Conservation (phyloP, 805 yeast genomes). For the Yamadazyma kitorensis region DNA sequence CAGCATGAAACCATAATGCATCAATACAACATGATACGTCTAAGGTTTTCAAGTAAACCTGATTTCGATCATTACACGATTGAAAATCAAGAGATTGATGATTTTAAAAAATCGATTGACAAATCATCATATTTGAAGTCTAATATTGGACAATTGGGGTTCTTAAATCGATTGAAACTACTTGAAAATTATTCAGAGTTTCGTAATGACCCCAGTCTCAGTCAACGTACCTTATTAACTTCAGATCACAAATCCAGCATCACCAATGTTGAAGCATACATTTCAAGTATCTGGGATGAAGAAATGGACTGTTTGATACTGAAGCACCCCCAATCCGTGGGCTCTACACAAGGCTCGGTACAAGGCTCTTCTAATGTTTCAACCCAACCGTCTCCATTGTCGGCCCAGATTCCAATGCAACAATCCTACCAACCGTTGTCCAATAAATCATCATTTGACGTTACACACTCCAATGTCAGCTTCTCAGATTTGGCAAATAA, state of each 20-base stretch:
- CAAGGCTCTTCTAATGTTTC: too few relatives aligned
- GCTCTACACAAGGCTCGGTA: too few relatives aligned
- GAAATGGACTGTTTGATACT: conserved; percentile 7
- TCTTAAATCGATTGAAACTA: conserved; percentile 16
- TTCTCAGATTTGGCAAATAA: conserved; percentile 11
- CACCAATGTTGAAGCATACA: conserved; percentile 6
- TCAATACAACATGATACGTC: conserved; percentile 36
- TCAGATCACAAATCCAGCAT: not conserved
- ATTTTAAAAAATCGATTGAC: not conserved
- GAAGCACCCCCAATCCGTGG: not conserved
- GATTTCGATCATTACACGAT: conserved; percentile 6
- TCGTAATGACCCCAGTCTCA: too few relatives aligned
- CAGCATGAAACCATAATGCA: conserved; percentile 35
- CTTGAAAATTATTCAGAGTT: not conserved
- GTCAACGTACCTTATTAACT: too few relatives aligned
- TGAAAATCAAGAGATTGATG: conserved; percentile 1
- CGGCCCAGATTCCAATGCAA: too few relatives aligned
- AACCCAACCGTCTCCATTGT: too few relatives aligned
- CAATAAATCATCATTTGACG: conserved; percentile 9
- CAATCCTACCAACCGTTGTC: too few relatives aligned
- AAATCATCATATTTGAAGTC: conserved; percentile 11
- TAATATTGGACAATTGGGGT: conserved; percentile 27
- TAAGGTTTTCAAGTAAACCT: conserved; percentile 20
- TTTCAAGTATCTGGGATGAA: conserved; percentile 9
- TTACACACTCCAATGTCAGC: conserved; percentile 6